Percentiles rank a stretch among this genome's conserved stretches.
Conservation (phyloP, 192 early-diverging fungal genomes). For the Rhizophagus clarus region DNA sequence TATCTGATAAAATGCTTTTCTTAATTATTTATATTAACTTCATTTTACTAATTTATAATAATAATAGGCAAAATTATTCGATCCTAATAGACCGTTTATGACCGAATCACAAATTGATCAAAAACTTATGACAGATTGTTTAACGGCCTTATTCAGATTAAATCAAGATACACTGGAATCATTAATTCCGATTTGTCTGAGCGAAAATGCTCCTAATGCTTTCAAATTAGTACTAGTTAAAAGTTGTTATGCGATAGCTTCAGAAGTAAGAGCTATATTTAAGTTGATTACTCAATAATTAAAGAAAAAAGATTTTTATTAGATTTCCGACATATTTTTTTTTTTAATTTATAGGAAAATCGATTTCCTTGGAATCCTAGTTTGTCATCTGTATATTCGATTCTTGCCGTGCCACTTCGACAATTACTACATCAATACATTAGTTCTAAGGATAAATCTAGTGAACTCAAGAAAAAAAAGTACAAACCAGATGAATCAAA, state of each 20-base stretch:
- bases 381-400: conserved; percentile 54
- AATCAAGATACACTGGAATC: conserved; percentile 74
- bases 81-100: conserved; percentile 49
- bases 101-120: conserved; percentile 74
- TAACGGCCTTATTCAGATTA: conserved; percentile 77
- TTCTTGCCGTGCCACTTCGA: conserved; percentile 62
- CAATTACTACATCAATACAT: conserved; percentile 64
- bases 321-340: neutral
- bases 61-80: conserved; percentile 66
- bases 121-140: conserved; percentile 70
- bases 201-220: conserved; percentile 67
- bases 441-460: conserved; percentile 38
- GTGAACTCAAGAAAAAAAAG: conserved; percentile 42
- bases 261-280: conserved; percentile 42
- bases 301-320: neutral
- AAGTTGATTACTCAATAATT: neutral
- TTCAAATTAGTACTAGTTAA: conserved; percentile 83
- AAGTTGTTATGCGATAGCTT: conserved; percentile 71
- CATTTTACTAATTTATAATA: too few species aligned
- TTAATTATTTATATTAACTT: neutral
- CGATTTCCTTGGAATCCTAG: conserved; percentile 73
- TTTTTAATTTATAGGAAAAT: conserved; percentile 36
- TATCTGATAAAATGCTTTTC: neutral
- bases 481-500: conserved; percentile 47
- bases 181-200: conserved; percentile 71